Base-by-base conservation (phyloP, 2,329 filamentous ascomycete species). In the Pseudogymnoascus verrucosus region DNA sequence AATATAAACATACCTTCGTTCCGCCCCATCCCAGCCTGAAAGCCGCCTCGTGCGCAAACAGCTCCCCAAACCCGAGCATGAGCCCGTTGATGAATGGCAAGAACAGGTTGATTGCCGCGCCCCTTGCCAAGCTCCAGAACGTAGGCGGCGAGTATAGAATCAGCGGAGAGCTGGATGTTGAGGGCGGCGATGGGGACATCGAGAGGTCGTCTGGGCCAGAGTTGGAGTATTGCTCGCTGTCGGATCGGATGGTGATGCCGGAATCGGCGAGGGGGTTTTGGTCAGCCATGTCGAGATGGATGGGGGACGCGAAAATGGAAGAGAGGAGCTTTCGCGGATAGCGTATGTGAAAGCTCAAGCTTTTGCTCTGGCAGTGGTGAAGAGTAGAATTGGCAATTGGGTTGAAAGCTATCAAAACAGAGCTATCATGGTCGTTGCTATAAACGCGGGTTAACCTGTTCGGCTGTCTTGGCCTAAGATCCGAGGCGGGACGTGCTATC, bases 21-120 rank as follows among this genome's bases (percentile, higher is more conserved):
- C 89, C 89, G 67, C 89, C 88, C 95, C 95, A 99, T 65, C 95
- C 95, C 70, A 98, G 79, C 71, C 93, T 82, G 74, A 93, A 99
- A 1, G 95, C 95, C 61, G 91, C 89, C 79, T 99, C 95, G 74
- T 99, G 95, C 63, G 95, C 95, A 76, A 99, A 93, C 61, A 99
- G 78, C 78, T 99, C 95, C 69, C 95, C 95, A 73, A 99, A 97
- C 1, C 95, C 95, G 72, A 99, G 78, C 95, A 99, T 99, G 81
- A 99, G 84, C 57, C 95, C 95, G 78, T 99, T 99, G 73, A 99
- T 86, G 72, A 99, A 99, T 0, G 95, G 95, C 19, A 99, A 78
- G 1, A 99, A 72, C n/a, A 99, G 80, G 75, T 99, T 99, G 78
- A 99, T 99, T 5, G 93, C 92, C 14, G 92, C 91, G 39, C 95